Percentiles rank a stretch among this genome's conserved stretches.
Evolutionary conservation across 768 basidiomycete genomes (phyloP).

Genomic region (Pleurotus sapidus): DNA sequence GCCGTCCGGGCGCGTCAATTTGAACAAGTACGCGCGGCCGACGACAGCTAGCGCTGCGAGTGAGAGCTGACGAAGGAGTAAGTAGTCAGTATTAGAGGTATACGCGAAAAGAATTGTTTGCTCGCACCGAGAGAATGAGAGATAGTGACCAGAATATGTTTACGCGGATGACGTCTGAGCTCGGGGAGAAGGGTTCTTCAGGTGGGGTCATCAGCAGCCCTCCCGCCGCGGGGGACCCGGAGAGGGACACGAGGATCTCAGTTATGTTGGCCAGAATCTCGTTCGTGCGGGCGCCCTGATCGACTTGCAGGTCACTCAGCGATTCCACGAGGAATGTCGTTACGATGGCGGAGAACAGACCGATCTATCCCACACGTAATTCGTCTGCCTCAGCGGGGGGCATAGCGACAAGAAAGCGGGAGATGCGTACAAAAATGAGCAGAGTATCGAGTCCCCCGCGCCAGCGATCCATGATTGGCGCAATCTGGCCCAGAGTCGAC

Average conservation of each 20-base stretch:
- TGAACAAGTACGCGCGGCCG: conserved; percentile 14
- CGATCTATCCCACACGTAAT: conserved; percentile 7
- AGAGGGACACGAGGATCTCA: neutral
- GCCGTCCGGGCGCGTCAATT: conserved; percentile 8
- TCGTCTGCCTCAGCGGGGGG: neutral
- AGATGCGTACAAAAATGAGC: neutral
- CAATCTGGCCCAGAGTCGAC: neutral
- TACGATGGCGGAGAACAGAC: conserved; percentile 17
- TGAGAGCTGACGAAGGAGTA: conserved; percentile 7
- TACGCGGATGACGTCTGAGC: conserved; percentile 10
- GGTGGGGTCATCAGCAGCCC: too few relatives aligned
- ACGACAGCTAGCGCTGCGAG: conserved; percentile 16
- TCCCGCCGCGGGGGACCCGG: neutral
- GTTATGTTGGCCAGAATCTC: neutral
- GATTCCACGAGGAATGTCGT: conserved; percentile 17
- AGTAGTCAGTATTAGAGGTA: neutral
- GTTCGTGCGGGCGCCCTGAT: conserved; percentile 53
- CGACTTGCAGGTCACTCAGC: conserved; percentile 15
- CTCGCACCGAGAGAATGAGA: conserved; percentile 14
- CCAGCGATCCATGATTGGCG: neutral
- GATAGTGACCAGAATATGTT: conserved; percentile 16
- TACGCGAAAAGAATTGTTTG: neutral
- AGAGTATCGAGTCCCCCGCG: neutral
- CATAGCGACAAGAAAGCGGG: neutral
- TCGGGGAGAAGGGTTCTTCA: conserved; percentile 9